Evolutionary conservation across 2,329 filamentous ascomycete genomes (phyloP).

Genomic region (Teratosphaeriaceae sp.): DNA sequence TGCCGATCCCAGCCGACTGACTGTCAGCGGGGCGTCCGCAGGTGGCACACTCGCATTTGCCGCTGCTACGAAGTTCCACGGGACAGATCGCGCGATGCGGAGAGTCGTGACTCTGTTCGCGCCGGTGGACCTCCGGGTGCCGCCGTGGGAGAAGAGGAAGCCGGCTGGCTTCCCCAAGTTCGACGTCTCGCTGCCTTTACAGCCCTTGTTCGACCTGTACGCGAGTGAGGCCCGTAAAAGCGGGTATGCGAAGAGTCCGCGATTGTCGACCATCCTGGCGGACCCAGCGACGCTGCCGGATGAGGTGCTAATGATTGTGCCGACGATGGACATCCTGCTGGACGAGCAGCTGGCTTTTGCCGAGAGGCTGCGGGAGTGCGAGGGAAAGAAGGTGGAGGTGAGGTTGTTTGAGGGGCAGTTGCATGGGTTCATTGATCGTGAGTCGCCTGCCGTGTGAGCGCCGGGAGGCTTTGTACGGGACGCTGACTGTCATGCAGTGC

Average conservation of each 20-base stretch:
- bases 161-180: constrained; percentile 28
- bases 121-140: constrained; percentile 31
- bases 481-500: not conserved
- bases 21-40: constrained; percentile 39
- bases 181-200: constrained; percentile 35
- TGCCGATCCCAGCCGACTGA: constrained; percentile 37
- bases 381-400: constrained; percentile 21
- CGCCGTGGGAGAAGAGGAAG: constrained; percentile 36
- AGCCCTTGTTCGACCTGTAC: constrained; percentile 42
- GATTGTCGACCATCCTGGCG: constrained; percentile 27
- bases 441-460: not conserved
- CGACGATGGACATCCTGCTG: constrained; percentile 37
- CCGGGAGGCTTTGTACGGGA: not conserved
- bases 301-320: constrained; percentile 36
- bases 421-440: not conserved
- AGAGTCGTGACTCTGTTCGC: not conserved
- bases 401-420: not conserved
- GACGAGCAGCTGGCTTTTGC: constrained; percentile 37
- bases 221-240: constrained; percentile 28
- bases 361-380: constrained; percentile 12
- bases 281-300: constrained; percentile 30
- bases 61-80: constrained; percentile 4
- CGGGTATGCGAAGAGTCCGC: not conserved
- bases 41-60: constrained; percentile 41
- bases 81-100: too few relatives aligned